Percentiles rank a stretch among this genome's conserved stretches.
Conservation (phyloP, 495 filamentous ascomycete genomes). For the Niebla homalea region DNA sequence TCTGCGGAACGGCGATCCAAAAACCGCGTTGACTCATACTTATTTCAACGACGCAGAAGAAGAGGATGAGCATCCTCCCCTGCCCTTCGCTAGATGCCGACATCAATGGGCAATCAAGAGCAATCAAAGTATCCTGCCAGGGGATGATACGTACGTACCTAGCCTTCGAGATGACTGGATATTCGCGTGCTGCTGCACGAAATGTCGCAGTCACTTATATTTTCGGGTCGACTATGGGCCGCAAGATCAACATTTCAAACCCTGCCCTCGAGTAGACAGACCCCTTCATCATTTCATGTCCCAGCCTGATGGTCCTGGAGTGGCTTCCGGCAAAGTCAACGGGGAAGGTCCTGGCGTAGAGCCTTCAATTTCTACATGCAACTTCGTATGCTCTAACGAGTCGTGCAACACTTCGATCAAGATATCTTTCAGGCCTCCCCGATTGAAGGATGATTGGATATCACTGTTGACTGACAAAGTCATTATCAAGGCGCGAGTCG, state of each 20-base stretch:
- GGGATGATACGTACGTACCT: constrained; percentile 22
- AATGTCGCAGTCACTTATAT: constrained; percentile 44
- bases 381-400: constrained; percentile 47
- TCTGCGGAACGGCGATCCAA: background rate
- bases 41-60: constrained; percentile 24
- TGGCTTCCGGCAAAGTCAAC: background rate
- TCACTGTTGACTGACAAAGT: constrained; percentile 42
- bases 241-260: background rate
- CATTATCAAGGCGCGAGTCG: constrained; percentile 38
- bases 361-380: constrained; percentile 15
- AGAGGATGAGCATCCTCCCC: constrained; percentile 10
- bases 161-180: constrained; percentile 31
- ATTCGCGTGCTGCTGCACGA: constrained; percentile 40
- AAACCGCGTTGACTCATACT: constrained; percentile 41
- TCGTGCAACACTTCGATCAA: constrained; percentile 42
- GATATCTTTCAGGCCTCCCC: constrained; percentile 40
- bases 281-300: constrained; percentile 39
- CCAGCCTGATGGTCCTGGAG: constrained; percentile 17
- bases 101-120: constrained; percentile 43
- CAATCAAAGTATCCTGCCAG: constrained; percentile 35
- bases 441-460: constrained; percentile 36
- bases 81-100: constrained; percentile 26
- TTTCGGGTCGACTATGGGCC: constrained; percentile 30
- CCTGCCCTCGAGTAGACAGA: constrained; percentile 12
- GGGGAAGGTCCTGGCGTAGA: background rate